phyloP scores from a whole-genome alignment of 31 red algal genomes.

The Endocladia muricata region DNA sequence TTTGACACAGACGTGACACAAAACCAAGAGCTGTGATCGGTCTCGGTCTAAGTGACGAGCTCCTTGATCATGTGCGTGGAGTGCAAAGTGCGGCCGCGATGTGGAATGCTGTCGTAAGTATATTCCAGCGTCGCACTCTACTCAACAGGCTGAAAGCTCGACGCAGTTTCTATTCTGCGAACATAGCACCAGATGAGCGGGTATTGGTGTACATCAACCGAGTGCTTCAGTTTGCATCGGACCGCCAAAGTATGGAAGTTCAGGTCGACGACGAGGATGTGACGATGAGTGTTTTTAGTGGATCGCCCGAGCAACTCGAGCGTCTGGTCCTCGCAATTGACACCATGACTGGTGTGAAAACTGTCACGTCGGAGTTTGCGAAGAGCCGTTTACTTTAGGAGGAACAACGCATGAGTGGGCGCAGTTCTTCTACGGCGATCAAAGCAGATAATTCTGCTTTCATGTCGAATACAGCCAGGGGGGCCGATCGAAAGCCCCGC shows the following conservation, averaged over 20 bases:
- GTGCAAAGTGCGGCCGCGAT: not conserved
- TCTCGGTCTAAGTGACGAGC: not conserved
- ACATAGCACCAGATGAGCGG: not conserved
- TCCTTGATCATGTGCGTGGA: not conserved
- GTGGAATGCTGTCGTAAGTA: not conserved
- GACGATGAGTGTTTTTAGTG: not conserved
- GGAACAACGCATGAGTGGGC: constrained; percentile 1
- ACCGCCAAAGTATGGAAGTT: not conserved
- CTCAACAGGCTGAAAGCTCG: not conserved
- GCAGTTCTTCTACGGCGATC: not conserved
- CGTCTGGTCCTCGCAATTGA: not conserved
- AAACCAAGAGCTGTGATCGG: not conserved
- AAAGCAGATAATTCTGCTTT: not conserved
- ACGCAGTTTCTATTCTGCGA: constrained; percentile 13
- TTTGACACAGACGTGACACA: not conserved
- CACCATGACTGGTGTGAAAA: not conserved
- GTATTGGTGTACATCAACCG: too few species aligned
- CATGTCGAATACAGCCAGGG: not conserved
- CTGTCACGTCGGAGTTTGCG: not conserved
- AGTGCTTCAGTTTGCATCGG: not conserved
- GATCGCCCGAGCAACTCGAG: not conserved
- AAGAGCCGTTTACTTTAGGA: constrained; percentile 14
- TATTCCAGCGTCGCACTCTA: not conserved
- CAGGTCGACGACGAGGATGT: not conserved
- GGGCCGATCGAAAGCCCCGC: not conserved